Evolutionary conservation across 2,329 filamentous ascomycete species (phyloP).

Genomic region (Colletotrichum sp.): DNA sequence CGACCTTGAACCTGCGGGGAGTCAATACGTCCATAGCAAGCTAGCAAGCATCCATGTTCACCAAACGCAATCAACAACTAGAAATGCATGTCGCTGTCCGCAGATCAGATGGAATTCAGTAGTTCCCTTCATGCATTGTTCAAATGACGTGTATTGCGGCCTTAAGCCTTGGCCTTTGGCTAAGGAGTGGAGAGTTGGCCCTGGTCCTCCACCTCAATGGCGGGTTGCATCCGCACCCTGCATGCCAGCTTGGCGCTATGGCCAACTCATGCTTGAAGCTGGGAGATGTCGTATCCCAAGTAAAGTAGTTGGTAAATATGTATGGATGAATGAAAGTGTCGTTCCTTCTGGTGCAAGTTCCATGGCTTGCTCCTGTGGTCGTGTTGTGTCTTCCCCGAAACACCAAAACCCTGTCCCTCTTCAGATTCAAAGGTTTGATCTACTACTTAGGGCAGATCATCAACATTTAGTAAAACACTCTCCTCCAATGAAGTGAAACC

Average conservation of each 20-base stretch:
- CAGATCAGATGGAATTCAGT: not conserved
- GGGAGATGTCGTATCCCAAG: not conserved
- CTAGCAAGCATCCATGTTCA: not conserved
- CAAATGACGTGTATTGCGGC: not conserved
- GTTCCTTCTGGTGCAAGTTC: not conserved
- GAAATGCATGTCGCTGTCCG: not conserved
- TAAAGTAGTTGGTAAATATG: not conserved
- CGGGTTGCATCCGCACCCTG: not conserved
- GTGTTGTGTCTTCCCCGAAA: not conserved
- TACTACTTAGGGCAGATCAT: not conserved
- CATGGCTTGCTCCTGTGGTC: not conserved
- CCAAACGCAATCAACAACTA: not conserved
- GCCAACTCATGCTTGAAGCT: not conserved
- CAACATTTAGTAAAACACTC: constrained; percentile 1
- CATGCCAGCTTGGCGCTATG: not conserved
- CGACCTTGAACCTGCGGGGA: not conserved
- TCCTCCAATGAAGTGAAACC: not conserved
- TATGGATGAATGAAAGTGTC: not conserved
- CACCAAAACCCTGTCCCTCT: not conserved
- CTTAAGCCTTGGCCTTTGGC: not conserved
- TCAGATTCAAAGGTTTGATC: not conserved
- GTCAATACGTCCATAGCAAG: not conserved
- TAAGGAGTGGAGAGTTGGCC: not conserved
- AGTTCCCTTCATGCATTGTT: not conserved
- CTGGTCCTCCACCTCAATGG: not conserved